Base-by-base conservation (phyloP, 164 flowering plant genomes). In the Magnolia kwangsiensis region DNA sequence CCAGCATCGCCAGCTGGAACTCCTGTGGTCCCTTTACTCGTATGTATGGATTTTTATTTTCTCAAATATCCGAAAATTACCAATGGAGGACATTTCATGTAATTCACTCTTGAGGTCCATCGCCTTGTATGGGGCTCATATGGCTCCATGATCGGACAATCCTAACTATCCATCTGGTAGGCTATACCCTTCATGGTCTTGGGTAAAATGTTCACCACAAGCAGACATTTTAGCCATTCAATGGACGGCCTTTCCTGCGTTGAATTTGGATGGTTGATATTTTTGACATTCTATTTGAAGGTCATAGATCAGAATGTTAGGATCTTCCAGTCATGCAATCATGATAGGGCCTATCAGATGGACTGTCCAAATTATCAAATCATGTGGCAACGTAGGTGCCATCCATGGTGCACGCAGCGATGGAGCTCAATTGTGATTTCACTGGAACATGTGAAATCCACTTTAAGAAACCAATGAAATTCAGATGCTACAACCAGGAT, bases 1-100 rank as follows among this genome's bases (percentile, higher is more conserved):
- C 86, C 94, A 0, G 90, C 85, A 1, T 83, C 92, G 0, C 98
- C 98, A 1, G 82, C 85, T 75, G 96, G 97, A 51, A 95, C 99
- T 13, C 98, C 98, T 3, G 78, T 89, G 64, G 87, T 92, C 23
- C 73, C 89, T 65, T 79, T 86, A 3, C 89, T 91, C 76, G 98
- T 96, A 80, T 69, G 83, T 74, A 7, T 67, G 4, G 24, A 8
- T 1, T 51, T n/a, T 79, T 61, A 14, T 58, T 4, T 61, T 23
- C 49, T 67, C 20, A 5, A 27, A 45, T 14, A 16, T 67, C 3
- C 2, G 70, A 29, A 67, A 2, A 18, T 10, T 29, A n/a, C 10
- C 24, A 64, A 64, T 67, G 13, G 61, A 55, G 61, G 61, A 16
- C 16, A 55, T 55, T 55, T 55, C 45, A 55, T 55, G 18, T 10